Percentiles rank a stretch among this genome's conserved stretches.
Evolutionary conservation across 2,329 filamentous ascomycete genomes (phyloP).

Genomic region (Penicillium sp.): DNA sequence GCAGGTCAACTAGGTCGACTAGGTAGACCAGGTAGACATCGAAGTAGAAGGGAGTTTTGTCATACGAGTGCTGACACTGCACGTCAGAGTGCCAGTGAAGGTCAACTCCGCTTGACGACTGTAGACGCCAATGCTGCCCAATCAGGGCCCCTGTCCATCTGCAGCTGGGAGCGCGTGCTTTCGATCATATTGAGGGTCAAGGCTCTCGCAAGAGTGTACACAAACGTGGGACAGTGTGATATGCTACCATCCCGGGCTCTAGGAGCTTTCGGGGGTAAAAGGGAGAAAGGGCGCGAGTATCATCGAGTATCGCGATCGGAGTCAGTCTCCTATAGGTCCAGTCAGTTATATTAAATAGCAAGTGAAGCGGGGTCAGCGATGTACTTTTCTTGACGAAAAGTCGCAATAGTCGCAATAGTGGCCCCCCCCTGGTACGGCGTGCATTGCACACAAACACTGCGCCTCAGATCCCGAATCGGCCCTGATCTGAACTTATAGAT

Average conservation of each 20-base stretch:
- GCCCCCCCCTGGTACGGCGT: slow-evolving; percentile 2
- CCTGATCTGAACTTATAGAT: slow-evolving; percentile 8
- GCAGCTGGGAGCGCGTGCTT: not conserved
- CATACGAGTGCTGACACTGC: not conserved
- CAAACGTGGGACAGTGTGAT: slow-evolving; percentile 29
- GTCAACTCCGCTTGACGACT: not conserved
- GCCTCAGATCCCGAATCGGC: slow-evolving; percentile 6
- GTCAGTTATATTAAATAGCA: not conserved
- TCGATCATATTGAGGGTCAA: slow-evolving; percentile 1
- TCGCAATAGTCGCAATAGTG: not conserved
- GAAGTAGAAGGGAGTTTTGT: not conserved
- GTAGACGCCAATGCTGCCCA: not conserved
- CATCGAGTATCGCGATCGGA: not conserved
- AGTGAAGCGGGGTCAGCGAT: slow-evolving; percentile 1
- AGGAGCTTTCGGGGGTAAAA: not conserved
- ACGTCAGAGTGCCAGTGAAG: not conserved
- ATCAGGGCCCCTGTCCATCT: not conserved
- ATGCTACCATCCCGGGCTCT: slow-evolving; percentile 6
- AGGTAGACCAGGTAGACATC: too few relatives aligned
- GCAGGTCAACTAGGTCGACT: too few relatives aligned
- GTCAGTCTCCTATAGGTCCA: not conserved
- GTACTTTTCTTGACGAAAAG: too few relatives aligned
- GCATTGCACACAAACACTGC: slow-evolving; percentile 9
- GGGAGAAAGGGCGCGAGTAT: not conserved
- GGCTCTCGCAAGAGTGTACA: slow-evolving; percentile 9